Evolutionary conservation across 805 yeast genomes (phyloP).

Genomic region (Candida arabinofermentans): DNA sequence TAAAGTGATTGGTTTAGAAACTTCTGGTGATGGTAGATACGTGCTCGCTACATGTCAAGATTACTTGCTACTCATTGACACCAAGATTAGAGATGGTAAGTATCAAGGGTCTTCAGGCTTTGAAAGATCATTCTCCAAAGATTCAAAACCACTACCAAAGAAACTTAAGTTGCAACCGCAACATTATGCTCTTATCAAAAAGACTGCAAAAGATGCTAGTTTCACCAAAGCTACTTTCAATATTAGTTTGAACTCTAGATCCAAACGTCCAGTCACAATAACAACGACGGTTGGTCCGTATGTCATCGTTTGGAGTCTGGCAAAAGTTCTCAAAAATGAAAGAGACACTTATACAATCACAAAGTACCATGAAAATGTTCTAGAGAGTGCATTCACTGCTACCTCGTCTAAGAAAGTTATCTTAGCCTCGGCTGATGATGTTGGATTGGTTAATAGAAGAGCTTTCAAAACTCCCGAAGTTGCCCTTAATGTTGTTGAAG

Average conservation of each 20-base stretch:
- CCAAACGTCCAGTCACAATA: slow-evolving; percentile 54
- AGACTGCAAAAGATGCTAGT: slow-evolving; percentile 36
- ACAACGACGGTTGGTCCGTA: slow-evolving; percentile 80
- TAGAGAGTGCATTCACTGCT: slow-evolving; percentile 75
- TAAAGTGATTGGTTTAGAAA: slow-evolving; percentile 60
- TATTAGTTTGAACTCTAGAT: slow-evolving; percentile 53
- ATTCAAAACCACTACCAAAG: slow-evolving; percentile 64
- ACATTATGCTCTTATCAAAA: slow-evolving; percentile 60
- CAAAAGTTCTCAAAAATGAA: slow-evolving; percentile 51
- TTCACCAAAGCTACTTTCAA: slow-evolving; percentile 80
- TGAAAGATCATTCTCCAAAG: slow-evolving; percentile 57
- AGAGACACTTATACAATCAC: slow-evolving; percentile 58
- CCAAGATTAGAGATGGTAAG: slow-evolving; percentile 56
- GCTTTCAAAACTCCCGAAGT: slow-evolving; percentile 51
- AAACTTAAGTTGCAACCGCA: slow-evolving; percentile 67
- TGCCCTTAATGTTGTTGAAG: slow-evolving; percentile 27
- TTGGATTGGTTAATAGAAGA: slow-evolving; percentile 60
- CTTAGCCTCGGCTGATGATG: slow-evolving; percentile 72
- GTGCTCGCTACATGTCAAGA: slow-evolving; percentile 74
- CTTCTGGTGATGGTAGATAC: slow-evolving; percentile 78
- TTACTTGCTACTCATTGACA: slow-evolving; percentile 67
- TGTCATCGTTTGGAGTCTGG: slow-evolving; percentile 75
- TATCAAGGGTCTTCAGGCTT: slow-evolving; percentile 62
- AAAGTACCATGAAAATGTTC: slow-evolving; percentile 54
- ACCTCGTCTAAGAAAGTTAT: slow-evolving; percentile 69